Conservation (phyloP, 192 early-diverging fungal genomes). For the Coemansia sp. region DNA sequence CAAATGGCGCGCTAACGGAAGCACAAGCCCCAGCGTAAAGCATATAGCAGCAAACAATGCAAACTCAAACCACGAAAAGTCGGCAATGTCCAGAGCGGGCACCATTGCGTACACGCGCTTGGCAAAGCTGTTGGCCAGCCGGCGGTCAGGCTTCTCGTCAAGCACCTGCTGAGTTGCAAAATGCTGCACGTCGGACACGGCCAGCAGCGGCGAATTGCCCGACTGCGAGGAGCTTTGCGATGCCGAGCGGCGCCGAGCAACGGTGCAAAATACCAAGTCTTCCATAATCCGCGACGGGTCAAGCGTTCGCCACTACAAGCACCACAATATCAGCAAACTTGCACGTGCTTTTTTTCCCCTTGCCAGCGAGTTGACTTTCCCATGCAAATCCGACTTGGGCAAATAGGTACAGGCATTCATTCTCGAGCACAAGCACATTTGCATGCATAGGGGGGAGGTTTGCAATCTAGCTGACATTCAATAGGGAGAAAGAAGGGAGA, state of each 20-base stretch:
- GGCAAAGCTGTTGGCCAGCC: constrained; percentile 24
- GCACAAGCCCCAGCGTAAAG: constrained; percentile 34
- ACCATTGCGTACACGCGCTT: constrained; percentile 37
- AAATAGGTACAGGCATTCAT: no score
- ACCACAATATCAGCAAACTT: background rate
- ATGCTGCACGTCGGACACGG: constrained; percentile 33
- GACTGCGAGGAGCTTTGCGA: constrained; percentile 34
- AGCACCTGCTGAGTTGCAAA: background rate
- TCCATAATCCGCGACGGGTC: constrained; percentile 53
- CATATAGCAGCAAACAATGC: constrained; percentile 41
- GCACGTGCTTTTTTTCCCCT: no score
- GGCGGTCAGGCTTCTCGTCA: constrained; percentile 14
- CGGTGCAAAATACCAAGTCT: constrained; percentile 46
- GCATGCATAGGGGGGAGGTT: no score
- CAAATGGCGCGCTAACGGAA: constrained; percentile 29
- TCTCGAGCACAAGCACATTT: no score
- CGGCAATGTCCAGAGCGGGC: constrained; percentile 43
- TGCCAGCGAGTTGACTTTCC: no score
- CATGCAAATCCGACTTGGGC: no score
- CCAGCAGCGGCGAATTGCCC: constrained; percentile 21
- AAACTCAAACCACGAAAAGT: constrained; percentile 52
- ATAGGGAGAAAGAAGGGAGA: background rate
- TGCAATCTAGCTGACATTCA: no score
- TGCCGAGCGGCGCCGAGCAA: constrained; percentile 28
- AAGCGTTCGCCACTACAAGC: constrained; percentile 46